Evolutionary conservation across 2,329 filamentous ascomycete genomes (phyloP).

Genomic region (Chrysosporium keratinophilum): DNA sequence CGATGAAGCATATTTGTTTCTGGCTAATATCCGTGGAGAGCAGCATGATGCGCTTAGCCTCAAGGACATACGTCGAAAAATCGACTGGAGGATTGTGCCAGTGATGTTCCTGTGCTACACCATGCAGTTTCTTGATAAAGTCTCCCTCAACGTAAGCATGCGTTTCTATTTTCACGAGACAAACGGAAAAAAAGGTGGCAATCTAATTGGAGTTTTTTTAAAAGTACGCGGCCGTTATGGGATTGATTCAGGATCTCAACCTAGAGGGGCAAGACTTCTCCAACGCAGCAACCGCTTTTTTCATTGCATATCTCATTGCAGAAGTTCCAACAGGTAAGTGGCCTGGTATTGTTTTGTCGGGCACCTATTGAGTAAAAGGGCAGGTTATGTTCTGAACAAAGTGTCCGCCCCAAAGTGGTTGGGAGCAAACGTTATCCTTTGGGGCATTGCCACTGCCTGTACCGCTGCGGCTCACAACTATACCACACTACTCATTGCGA

Average conservation of each 20-base stretch:
- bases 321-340: constrained; percentile 49
- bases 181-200: constrained; percentile 52
- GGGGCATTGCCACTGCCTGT: constrained; percentile 46
- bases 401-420: constrained; percentile 54
- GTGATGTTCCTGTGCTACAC: constrained; percentile 45
- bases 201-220: constrained; percentile 21
- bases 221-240: constrained; percentile 47
- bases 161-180: constrained; percentile 34
- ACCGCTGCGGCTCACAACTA: constrained; percentile 39
- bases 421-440: constrained; percentile 48
- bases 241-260: constrained; percentile 45
- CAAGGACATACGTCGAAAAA: constrained; percentile 27
- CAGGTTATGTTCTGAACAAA: constrained; percentile 49
- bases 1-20: constrained; percentile 8
- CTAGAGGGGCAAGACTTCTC: constrained; percentile 53
- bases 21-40: neutral
- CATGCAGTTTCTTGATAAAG: constrained; percentile 54
- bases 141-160: constrained; percentile 32
- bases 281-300: constrained; percentile 52
- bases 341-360: neutral
- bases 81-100: constrained; percentile 41
- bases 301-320: constrained; percentile 50
- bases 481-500: constrained; percentile 24
- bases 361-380: neutral
- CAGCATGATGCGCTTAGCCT: neutral